A percentile compares a stretch with the other conserved stretches of the same genome.
These are phyloP conservation scores for Aspergillus brasiliensis DNA, from an alignment of 2,329 filamentous ascomycete genomes.

Conservation along the genomic window DNA sequence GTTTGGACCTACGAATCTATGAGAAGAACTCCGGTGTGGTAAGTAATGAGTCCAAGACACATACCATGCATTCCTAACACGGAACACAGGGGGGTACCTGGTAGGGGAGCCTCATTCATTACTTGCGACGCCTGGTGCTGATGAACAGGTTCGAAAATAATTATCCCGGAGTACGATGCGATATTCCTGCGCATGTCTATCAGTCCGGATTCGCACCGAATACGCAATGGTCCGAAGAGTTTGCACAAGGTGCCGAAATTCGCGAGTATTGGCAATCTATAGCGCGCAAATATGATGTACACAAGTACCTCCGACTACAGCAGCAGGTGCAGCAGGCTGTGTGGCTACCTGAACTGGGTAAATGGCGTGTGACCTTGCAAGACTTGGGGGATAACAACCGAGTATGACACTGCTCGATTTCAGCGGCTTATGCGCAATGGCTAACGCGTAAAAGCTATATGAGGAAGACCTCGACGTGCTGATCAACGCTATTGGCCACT, in stretches of 20 bases:
- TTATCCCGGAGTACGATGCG: constrained; percentile 68
- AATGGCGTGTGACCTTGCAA: constrained; percentile 58
- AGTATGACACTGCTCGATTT: constrained; percentile 13
- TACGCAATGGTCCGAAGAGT: constrained; percentile 68
- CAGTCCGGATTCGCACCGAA: constrained; percentile 70
- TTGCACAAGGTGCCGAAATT: constrained; percentile 68
- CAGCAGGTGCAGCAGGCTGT: constrained; percentile 58
- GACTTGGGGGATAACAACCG: constrained; percentile 34
- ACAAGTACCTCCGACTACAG: constrained; percentile 58
- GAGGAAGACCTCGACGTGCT: constrained; percentile 61
- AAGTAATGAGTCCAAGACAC: constrained; percentile 34
- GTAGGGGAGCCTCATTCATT: constrained; percentile 20
- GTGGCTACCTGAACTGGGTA: constrained; percentile 56
- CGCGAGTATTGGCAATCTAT: constrained; percentile 65
- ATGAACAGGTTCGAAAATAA: constrained; percentile 44
- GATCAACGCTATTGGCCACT: constrained; percentile 64
- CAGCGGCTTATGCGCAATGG: not conserved
- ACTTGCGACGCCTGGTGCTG: not conserved
- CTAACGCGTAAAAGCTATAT: constrained; percentile 31
- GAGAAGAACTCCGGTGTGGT: constrained; percentile 71
- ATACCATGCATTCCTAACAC: not conserved
- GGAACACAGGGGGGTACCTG: constrained; percentile 48
- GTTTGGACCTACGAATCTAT: constrained; percentile 65
- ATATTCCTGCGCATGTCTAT: constrained; percentile 71
- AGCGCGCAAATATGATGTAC: constrained; percentile 66